A percentile compares a stretch with the other conserved stretches of the same genome.
phyloP scores from a whole-genome alignment of 2,329 filamentous ascomycete species.

The Aureobasidium namibiae region DNA sequence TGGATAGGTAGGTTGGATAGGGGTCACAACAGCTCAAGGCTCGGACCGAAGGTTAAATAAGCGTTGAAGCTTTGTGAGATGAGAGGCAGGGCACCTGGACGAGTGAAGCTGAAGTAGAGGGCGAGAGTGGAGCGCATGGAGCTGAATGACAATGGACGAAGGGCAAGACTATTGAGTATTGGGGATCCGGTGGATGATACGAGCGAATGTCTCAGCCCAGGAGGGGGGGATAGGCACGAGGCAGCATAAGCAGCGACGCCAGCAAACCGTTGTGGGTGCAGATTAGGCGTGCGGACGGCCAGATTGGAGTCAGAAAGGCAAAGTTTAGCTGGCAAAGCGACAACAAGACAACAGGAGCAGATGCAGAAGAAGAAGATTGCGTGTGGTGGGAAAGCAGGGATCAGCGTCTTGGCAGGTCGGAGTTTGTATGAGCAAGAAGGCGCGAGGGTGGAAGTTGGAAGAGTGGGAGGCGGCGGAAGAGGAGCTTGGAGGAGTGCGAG shows the following conservation, averaged over 20 bases:
- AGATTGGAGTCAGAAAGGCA: not conserved
- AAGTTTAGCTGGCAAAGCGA: not conserved
- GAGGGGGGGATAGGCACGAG: too few species aligned
- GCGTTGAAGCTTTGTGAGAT: conserved; percentile 9
- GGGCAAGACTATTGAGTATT: not conserved
- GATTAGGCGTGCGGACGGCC: not conserved
- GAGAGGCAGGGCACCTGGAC: not conserved
- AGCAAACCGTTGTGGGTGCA: not conserved
- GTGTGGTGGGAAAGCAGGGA: too few species aligned
- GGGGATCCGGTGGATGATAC: not conserved
- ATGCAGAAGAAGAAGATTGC: not conserved
- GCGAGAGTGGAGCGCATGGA: not conserved
- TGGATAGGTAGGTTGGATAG: too few species aligned
- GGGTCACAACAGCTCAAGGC: conserved; percentile 2
- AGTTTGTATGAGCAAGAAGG: too few species aligned
- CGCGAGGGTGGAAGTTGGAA: not conserved
- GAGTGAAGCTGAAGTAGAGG: not conserved
- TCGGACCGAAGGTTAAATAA: conserved; percentile 6
- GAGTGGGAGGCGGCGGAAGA: not conserved
- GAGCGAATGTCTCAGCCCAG: conserved; percentile 11
- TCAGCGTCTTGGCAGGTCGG: too few species aligned
- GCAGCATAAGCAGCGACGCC: not conserved
- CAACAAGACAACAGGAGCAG: not conserved
- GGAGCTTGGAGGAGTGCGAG: too few species aligned
- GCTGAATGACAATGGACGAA: not conserved